These are phyloP conservation scores for Trichoderma afroharzianum DNA, from an alignment of 2,329 filamentous ascomycete species.

Conservation along the genomic window DNA sequence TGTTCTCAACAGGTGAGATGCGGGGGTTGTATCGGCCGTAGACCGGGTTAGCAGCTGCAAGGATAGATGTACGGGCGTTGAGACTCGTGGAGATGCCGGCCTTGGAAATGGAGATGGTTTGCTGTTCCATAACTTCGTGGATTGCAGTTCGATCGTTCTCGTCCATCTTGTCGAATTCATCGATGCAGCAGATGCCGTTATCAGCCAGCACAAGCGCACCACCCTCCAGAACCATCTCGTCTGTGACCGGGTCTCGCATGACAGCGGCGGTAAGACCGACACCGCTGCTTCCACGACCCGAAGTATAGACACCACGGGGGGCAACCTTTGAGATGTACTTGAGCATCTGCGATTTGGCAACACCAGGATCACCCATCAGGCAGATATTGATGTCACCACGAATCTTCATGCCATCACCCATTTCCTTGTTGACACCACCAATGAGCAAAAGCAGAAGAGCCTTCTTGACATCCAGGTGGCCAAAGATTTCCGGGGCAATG, in stretches of 20 bases:
- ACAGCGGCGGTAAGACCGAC: conserved; percentile 80
- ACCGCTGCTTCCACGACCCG: conserved; percentile 74
- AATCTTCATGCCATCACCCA: conserved; percentile 98
- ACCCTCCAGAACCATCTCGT: conserved; percentile 80
- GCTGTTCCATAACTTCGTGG: conserved; percentile 86
- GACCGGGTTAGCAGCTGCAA: conserved; percentile 93
- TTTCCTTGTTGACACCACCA: conserved; percentile 91
- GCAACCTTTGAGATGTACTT: conserved; percentile 99
- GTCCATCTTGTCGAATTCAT: conserved; percentile 89
- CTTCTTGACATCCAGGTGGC: conserved; percentile 96
- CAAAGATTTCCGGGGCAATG: conserved; percentile 95
- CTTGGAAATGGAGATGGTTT: conserved; percentile 82
- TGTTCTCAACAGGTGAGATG: conserved; percentile 96
- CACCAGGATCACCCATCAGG: conserved; percentile 98
- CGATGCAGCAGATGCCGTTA: conserved; percentile 82
- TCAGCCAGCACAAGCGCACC: conserved; percentile 76
- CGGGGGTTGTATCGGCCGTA: conserved; percentile 98
- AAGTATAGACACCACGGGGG: conserved; percentile 83
- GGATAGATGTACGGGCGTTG: conserved; percentile 91
- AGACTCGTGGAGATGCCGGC: conserved; percentile 70
- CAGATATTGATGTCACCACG: conserved; percentile 99
- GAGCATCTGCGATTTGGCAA: conserved; percentile 95
- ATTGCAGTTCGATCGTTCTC: conserved; percentile 78
- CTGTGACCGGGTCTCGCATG: conserved; percentile 78
- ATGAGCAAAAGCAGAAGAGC: conserved; percentile 92